These are phyloP conservation scores for Aspergillus sp. DNA, from an alignment of 2,329 filamentous ascomycete species.

Conservation along the genomic window DNA sequence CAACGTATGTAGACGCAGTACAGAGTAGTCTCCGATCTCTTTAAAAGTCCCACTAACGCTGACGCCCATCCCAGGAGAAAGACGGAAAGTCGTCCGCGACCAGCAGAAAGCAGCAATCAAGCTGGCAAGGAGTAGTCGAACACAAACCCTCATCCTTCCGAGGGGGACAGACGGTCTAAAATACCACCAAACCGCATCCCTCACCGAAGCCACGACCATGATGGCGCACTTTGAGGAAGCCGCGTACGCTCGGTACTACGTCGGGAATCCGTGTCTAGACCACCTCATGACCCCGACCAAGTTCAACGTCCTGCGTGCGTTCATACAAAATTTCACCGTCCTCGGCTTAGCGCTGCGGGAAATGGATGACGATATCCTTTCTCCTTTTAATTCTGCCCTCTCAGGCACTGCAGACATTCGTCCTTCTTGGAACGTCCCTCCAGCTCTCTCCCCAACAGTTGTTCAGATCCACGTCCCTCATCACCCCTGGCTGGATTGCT, in stretches of 20 bases:
- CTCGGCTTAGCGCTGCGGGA: conserved; percentile 5
- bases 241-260: conserved; percentile 6
- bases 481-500: conserved; percentile 18
- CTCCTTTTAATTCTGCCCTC: conserved; percentile 3
- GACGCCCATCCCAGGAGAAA: neutral
- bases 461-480: conserved; percentile 2
- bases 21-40: no score
- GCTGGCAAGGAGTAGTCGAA: neutral
- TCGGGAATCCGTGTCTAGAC: conserved; percentile 10
- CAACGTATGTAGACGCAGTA: conserved; percentile 9
- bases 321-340: conserved; percentile 3
- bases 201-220: neutral
- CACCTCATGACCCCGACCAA: conserved; percentile 11
- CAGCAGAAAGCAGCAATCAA: neutral
- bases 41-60: no score
- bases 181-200: neutral
- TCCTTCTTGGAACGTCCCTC: neutral
- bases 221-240: conserved; percentile 4
- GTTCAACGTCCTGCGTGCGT: conserved; percentile 14
- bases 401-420: neutral
- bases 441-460: conserved; percentile 6
- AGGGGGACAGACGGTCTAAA: neutral
- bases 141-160: conserved; percentile 1
- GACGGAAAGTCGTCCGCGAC: neutral
- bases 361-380: conserved; percentile 7